Conservation (phyloP, 257 asterid species). For the Galeopsis tetrahit region DNA sequence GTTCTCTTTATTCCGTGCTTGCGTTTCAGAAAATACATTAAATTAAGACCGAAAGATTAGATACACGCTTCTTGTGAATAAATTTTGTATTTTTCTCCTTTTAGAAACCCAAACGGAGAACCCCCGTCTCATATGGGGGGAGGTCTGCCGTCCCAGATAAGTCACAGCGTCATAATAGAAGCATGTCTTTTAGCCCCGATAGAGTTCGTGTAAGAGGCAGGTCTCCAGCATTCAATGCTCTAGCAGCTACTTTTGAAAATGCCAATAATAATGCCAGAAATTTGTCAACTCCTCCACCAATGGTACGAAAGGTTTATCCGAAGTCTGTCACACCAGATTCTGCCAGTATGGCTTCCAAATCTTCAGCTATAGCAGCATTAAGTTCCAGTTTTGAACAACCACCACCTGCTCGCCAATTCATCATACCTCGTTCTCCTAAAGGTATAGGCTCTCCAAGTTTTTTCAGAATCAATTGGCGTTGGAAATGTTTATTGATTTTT, state of each 20-base stretch:
- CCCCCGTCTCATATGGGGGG: conserved; percentile 69
- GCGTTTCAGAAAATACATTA: background rate
- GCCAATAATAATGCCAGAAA: conserved; percentile 62
- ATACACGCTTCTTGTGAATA: background rate
- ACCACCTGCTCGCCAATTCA: conserved; percentile 60
- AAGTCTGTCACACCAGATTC: conserved; percentile 89
- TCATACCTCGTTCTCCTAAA: conserved; percentile 67
- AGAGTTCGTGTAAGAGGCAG: conserved; percentile 98
- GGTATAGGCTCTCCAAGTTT: conserved; percentile 46
- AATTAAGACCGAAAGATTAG: background rate
- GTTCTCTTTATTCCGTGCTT: background rate
- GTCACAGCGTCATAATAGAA: conserved; percentile 92
- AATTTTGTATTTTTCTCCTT: conserved; percentile 15
- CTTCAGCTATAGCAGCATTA: conserved; percentile 75
- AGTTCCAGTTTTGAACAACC: conserved; percentile 68
- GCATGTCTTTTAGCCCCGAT: conserved; percentile 97
- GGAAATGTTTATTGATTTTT: background rate
- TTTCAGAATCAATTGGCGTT: background rate
- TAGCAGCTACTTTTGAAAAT: conserved; percentile 92
- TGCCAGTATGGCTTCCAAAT: conserved; percentile 50
- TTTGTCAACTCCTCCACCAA: conserved; percentile 94
- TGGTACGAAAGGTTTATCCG: conserved; percentile 82
- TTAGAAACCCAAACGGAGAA: conserved; percentile 91
- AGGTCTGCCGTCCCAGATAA: conserved; percentile 86
- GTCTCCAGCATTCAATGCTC: conserved; percentile 96